phyloP scores from a whole-genome alignment of 805 yeast genomes.

The Trichomonascus vanleenenianus region DNA sequence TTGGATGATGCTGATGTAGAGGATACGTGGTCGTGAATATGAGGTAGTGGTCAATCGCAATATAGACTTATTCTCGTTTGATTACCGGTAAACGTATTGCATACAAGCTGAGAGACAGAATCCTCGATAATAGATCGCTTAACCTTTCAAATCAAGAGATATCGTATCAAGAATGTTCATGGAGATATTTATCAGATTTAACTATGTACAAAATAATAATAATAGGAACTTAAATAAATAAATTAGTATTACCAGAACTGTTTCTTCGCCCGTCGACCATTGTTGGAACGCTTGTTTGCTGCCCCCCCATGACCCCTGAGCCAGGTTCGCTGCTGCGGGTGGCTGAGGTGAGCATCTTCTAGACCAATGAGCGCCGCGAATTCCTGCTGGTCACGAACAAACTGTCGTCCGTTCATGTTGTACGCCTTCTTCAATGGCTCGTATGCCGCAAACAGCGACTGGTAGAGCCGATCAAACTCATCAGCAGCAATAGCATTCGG shows the following conservation, averaged over 20 bases:
- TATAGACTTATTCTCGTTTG: no score
- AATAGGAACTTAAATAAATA: background rate
- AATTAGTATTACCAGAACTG: background rate
- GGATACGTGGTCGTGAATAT: no score
- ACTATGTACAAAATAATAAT: background rate
- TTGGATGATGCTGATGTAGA: no score
- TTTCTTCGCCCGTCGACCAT: background rate
- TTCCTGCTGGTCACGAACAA: constrained; percentile 2
- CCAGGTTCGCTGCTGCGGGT: background rate
- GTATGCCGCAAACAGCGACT: constrained; percentile 5
- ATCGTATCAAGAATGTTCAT: no score
- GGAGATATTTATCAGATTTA: no score
- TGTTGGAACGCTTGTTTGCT: background rate
- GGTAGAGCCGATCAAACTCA: constrained; percentile 1
- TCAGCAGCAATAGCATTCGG: background rate
- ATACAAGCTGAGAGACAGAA: no score
- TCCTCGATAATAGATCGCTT: no score
- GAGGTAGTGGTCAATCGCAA: no score
- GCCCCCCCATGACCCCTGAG: no score
- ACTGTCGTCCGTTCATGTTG: constrained; percentile 1
- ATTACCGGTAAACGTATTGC: no score
- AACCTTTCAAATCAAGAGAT: no score
- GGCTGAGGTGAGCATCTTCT: background rate
- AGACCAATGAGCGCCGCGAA: constrained; percentile 4
- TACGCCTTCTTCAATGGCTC: constrained; percentile 1